Evolutionary conservation across 2,329 filamentous ascomycete species (phyloP), one percentile per base, ranked within the genome.

Genomic region (Fusarium virguliforme): DNA sequence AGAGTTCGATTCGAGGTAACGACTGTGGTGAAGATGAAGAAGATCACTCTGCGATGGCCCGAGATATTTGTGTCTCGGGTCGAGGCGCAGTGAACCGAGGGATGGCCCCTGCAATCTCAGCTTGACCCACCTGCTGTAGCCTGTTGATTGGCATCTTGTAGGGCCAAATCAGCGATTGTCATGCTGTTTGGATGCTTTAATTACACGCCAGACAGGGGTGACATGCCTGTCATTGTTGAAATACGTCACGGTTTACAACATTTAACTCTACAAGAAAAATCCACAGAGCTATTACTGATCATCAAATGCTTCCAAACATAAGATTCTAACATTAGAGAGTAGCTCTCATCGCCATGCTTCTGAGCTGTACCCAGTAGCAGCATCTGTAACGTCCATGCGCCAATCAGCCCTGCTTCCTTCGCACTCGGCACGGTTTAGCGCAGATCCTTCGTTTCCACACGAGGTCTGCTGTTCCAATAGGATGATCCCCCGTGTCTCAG

Each of bases 21-120:
- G 46, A 50, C 46, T 50, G 46, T 46, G 41, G 43, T 50, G 26
- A 50, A 50, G 46, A 32, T 30, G 46, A 32, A 30, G 46, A 50
- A 50, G 26, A 50, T 18, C 18, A 50, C 5, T 30, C 12, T 12
- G 15, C 46, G 46, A 50, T 18, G 26, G 1, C 9, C 26, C 26
- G 26, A 50, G 46, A 50, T 50, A 50, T 50, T 50, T 50, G 46
- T 30, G 26, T 50, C 28, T 30, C 18, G 46, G 26, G n/a, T 12
- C 9, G 15, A 50, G 46, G 46, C 46, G 46, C 46, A 50, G 46
- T 30, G 26, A 50, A 18, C 26, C 28, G 28, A 30, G 18, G n/a
- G 6, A 32, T 18, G n/a, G 10, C 26, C 26, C 46, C 46, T 50
- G 46, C 30, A 50, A 50, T 50, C n/a, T 50, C 28, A 32, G 26